Conservation (phyloP, 108 stramenopile species). For the Cyclostephanos tholiformis region DNA sequence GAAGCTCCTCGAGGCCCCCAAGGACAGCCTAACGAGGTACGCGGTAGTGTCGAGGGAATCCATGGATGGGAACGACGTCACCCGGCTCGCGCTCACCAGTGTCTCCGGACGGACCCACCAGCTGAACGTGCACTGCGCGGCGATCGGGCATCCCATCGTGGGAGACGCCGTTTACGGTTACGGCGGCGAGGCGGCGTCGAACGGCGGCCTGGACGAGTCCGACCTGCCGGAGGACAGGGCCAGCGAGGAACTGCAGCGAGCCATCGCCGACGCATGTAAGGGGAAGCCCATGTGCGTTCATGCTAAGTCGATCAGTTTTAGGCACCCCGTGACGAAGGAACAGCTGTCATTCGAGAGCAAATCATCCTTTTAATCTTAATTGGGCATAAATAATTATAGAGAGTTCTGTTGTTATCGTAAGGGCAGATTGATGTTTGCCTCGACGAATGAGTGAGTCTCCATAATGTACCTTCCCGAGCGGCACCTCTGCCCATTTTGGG, state of each 20-base stretch:
- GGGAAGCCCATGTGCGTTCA: conserved; percentile 70
- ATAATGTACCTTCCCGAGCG: too few species aligned
- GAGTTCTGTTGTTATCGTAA: too few species aligned
- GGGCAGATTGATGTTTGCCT: too few species aligned
- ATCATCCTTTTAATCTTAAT: conserved; percentile 59
- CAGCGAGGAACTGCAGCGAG: conserved; percentile 56
- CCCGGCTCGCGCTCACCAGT: conserved; percentile 73
- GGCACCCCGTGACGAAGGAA: conserved; percentile 70
- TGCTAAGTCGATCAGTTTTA: conserved; percentile 78
- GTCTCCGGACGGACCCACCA: conserved; percentile 87
- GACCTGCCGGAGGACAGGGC: conserved; percentile 62
- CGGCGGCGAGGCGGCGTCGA: conserved; percentile 70
- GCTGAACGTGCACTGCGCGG: conserved; percentile 85
- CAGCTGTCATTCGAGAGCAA: conserved; percentile 53
- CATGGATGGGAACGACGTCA: conserved; percentile 70
- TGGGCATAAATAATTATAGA: background rate
- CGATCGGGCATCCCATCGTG: conserved; percentile 90
- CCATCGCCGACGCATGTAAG: conserved; percentile 45
- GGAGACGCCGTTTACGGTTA: conserved; percentile 82
- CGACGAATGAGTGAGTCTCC: too few species aligned
- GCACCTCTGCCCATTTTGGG: too few species aligned
- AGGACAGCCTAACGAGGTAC: conserved; percentile 77
- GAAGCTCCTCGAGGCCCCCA: conserved; percentile 75
- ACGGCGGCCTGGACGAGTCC: conserved; percentile 71
- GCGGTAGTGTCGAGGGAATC: conserved; percentile 67